These are phyloP conservation scores for Populus deltoides DNA, from an alignment of 345 rosid species.

Conservation along the genomic window DNA sequence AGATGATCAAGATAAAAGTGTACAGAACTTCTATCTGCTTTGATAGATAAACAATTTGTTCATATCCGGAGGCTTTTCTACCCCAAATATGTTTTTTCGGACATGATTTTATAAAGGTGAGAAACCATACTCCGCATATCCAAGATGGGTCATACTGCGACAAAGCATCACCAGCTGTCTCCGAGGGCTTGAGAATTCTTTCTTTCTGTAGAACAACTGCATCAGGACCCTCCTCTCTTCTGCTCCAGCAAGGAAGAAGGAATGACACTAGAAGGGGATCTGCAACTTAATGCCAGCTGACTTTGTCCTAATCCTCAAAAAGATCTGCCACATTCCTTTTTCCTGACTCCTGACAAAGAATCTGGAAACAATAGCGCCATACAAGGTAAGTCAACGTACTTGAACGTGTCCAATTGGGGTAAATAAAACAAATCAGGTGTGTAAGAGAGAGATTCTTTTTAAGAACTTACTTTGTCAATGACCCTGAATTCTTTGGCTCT, in stretches of 20 bases:
- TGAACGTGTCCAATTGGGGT: not conserved
- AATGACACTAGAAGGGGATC: conserved; percentile 35
- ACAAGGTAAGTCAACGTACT: not conserved
- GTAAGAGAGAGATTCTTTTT: not conserved
- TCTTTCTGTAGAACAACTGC: not conserved
- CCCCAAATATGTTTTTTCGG: not conserved
- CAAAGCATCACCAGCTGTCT: not conserved
- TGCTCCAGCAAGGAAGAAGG: not conserved
- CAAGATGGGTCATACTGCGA: not conserved
- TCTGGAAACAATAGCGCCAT: conserved; percentile 34
- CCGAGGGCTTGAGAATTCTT: not conserved
- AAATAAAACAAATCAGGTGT: not conserved
- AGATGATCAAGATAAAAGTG: not conserved
- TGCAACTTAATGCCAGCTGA: conserved; percentile 50
- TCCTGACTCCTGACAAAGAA: conserved; percentile 81
- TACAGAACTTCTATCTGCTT: not conserved
- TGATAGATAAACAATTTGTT: not conserved
- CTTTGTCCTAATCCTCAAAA: conserved; percentile 73
- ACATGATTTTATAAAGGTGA: not conserved
- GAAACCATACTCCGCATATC: not conserved
- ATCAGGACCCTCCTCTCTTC: not conserved
- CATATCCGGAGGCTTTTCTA: not conserved
- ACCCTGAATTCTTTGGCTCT: conserved; percentile 85
- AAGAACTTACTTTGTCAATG: conserved; percentile 63
- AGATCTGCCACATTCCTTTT: conserved; percentile 58